phyloP scores from a whole-genome alignment of 2,329 filamentous ascomycete genomes.

The Curvularia sp. region DNA sequence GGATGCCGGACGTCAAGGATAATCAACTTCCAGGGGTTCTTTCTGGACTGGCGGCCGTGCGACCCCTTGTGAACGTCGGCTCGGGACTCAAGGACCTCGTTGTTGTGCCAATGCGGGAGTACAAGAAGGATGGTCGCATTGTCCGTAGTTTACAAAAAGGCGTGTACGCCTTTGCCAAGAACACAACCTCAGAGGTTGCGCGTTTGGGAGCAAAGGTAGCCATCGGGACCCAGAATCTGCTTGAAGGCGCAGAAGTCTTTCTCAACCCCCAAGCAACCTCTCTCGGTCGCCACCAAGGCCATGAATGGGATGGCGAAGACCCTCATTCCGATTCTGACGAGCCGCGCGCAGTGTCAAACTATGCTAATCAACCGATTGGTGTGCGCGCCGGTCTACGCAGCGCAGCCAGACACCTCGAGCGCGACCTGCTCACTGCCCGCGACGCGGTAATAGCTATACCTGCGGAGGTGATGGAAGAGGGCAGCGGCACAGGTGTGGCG shows the following conservation, averaged over 20 bases:
- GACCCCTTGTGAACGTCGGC: slow-evolving; percentile 88
- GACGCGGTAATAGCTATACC: slow-evolving; percentile 96
- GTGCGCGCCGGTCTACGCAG: slow-evolving; percentile 85
- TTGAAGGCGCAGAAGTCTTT: slow-evolving; percentile 86
- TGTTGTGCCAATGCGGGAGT: slow-evolving; percentile 88
- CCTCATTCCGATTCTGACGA: slow-evolving; percentile 71
- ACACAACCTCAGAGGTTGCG: slow-evolving; percentile 91
- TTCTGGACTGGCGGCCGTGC: slow-evolving; percentile 86
- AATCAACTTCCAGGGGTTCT: slow-evolving; percentile 91
- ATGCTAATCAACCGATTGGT: slow-evolving; percentile 91
- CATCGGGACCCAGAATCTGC: slow-evolving; percentile 90
- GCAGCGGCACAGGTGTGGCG: slow-evolving; percentile 79
- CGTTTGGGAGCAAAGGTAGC: slow-evolving; percentile 93
- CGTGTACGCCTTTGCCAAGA: slow-evolving; percentile 86
- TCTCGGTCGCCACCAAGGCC: slow-evolving; percentile 27
- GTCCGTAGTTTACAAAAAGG: slow-evolving; percentile 93
- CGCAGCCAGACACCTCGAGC: slow-evolving; percentile 80
- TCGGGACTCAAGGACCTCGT: slow-evolving; percentile 86
- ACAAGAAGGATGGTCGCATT: slow-evolving; percentile 90
- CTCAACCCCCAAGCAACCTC: slow-evolving; percentile 56
- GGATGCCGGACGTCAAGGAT: slow-evolving; percentile 89
- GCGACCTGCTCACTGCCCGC: slow-evolving; percentile 83
- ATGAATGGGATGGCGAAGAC: slow-evolving; percentile 61
- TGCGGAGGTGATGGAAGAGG: slow-evolving; percentile 86
- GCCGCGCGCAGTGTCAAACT: slow-evolving; percentile 82